Evolutionary conservation across 2,329 filamentous ascomycete genomes (phyloP).

Genomic region (Trichoderma koningii): DNA sequence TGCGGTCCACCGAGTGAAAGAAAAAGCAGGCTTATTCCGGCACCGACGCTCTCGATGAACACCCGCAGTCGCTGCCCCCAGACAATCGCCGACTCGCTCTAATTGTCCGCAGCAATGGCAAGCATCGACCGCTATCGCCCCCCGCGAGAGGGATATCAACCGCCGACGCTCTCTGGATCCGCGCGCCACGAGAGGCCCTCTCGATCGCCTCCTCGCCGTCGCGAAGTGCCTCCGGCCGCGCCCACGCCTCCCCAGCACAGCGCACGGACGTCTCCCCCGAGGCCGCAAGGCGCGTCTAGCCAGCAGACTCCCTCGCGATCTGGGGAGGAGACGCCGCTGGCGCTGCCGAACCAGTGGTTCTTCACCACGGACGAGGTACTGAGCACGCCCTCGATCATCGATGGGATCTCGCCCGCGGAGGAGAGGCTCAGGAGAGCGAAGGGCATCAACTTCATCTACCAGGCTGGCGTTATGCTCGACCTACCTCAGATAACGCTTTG

Average conservation of each 20-base stretch:
- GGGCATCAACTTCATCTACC: slow-evolving; percentile 94
- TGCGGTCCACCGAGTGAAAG: slow-evolving; percentile 12
- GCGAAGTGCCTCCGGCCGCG: slow-evolving; percentile 61
- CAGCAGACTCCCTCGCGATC: slow-evolving; percentile 48
- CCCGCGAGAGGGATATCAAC: slow-evolving; percentile 59
- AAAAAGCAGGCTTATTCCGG: not conserved
- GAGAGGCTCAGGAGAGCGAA: slow-evolving; percentile 83
- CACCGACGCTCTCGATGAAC: slow-evolving; percentile 34
- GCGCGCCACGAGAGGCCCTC: slow-evolving; percentile 48
- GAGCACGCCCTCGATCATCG: slow-evolving; percentile 79
- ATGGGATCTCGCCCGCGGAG: slow-evolving; percentile 75
- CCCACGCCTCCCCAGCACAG: slow-evolving; percentile 62
- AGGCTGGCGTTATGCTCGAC: slow-evolving; percentile 89
- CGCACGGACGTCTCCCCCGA: slow-evolving; percentile 58
- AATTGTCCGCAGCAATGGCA: slow-evolving; percentile 49
- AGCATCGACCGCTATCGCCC: slow-evolving; percentile 63
- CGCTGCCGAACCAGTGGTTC: slow-evolving; percentile 72
- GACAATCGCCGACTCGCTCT: slow-evolving; percentile 35
- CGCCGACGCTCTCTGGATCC: slow-evolving; percentile 49
- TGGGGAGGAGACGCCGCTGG: slow-evolving; percentile 42
- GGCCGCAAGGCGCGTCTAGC: slow-evolving; percentile 47
- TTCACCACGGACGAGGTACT: slow-evolving; percentile 82
- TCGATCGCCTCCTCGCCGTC: slow-evolving; percentile 54
- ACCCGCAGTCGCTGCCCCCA: slow-evolving; percentile 28
- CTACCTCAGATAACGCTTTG: slow-evolving; percentile 89